Conservation (phyloP, 2,329 filamentous ascomycete genomes). For the Ophiostoma sp. region DNA sequence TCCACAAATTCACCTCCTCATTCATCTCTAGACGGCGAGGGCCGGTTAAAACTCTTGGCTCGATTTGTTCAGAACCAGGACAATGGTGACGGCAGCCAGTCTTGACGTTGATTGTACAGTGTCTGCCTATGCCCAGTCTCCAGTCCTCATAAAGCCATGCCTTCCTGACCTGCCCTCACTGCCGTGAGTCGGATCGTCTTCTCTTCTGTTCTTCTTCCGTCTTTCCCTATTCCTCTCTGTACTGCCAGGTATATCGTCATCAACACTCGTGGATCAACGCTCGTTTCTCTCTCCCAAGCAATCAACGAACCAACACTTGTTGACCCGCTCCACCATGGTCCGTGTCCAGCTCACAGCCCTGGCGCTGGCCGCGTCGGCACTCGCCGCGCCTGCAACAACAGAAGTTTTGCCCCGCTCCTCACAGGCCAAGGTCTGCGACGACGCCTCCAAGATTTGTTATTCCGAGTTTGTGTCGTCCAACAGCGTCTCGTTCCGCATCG, state of each 20-base stretch:
- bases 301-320: not conserved
- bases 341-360: constrained; percentile 31
- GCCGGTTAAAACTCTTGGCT: constrained; percentile 7
- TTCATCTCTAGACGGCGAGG: not conserved
- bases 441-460: constrained; percentile 35
- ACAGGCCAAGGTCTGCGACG: constrained; percentile 36
- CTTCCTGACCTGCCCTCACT: not conserved
- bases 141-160: not conserved
- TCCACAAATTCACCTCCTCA: not conserved
- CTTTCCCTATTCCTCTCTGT: not conserved
- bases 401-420: constrained; percentile 26
- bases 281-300: not conserved
- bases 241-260: not conserved
- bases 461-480: constrained; percentile 35
- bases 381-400: constrained; percentile 21
- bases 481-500: constrained; percentile 35
- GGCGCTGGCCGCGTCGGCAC: constrained; percentile 26
- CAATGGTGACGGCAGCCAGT: not conserved
- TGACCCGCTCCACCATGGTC: constrained; percentile 30
- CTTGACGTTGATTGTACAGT: not conserved
- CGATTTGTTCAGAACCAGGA: not conserved
- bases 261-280: not conserved
- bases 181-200: not conserved
- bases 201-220: not conserved
- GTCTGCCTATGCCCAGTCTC: not conserved